phyloP scores from a whole-genome alignment of 1,284 basidiomycete genomes.

The Naganishia cerealis region DNA sequence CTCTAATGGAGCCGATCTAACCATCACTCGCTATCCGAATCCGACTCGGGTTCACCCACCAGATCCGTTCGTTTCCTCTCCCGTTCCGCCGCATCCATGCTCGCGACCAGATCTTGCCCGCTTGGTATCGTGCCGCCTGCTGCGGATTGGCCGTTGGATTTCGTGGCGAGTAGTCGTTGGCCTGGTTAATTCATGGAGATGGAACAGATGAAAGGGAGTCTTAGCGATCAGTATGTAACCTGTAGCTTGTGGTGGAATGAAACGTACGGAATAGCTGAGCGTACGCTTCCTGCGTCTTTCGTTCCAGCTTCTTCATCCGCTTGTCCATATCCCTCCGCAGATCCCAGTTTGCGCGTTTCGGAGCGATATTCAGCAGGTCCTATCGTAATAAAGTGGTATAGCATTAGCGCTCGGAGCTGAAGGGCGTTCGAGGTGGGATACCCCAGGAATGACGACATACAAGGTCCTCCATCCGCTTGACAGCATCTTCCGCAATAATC shows the following conservation, averaged over 20 bases:
- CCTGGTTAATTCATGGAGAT: constrained; percentile 36
- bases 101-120: constrained; percentile 50
- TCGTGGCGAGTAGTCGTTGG: constrained; percentile 51
- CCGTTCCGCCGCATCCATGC: constrained; percentile 50
- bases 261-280: constrained; percentile 83
- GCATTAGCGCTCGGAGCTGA: constrained; percentile 24
- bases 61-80: constrained; percentile 41
- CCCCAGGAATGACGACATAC: constrained; percentile 57
- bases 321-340: constrained; percentile 90
- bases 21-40: too few relatives aligned
- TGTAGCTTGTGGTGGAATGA: background rate
- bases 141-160: constrained; percentile 39
- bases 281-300: constrained; percentile 86
- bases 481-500: constrained; percentile 82
- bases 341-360: constrained; percentile 95
- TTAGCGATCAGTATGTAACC: constrained; percentile 1
- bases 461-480: constrained; percentile 77
- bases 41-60: background rate
- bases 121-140: constrained; percentile 31
- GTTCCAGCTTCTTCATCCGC: constrained; percentile 81
- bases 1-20: too few relatives aligned
- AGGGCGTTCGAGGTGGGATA: background rate
- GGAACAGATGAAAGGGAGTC: background rate
- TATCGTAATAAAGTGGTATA: constrained; percentile 48
- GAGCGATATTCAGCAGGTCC: constrained; percentile 96